Conservation (phyloP, 805 yeast genomes). For the Candida yuanshanica region DNA sequence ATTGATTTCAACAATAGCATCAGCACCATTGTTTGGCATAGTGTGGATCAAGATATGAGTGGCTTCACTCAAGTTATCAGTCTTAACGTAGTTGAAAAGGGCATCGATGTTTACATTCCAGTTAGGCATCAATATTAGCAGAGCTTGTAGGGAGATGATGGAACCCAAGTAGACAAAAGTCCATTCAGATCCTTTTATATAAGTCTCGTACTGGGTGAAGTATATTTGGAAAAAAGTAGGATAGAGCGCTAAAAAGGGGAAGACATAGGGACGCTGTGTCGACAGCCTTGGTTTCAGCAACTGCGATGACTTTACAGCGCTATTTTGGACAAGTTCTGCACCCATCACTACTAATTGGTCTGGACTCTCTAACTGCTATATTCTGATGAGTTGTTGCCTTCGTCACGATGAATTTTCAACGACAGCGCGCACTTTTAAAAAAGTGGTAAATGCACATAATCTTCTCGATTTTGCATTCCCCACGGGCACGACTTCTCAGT, state of each 20-base stretch:
- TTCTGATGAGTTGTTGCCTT: background rate
- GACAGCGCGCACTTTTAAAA: too few relatives aligned
- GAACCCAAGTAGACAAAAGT: slow-evolving; percentile 82
- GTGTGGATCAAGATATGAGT: slow-evolving; percentile 71
- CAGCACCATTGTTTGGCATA: slow-evolving; percentile 78
- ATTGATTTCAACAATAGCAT: slow-evolving; percentile 65
- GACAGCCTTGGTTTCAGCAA: slow-evolving; percentile 65
- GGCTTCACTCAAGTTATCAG: slow-evolving; percentile 53
- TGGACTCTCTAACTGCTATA: background rate
- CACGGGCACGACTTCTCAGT: too few relatives aligned
- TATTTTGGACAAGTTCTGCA: slow-evolving; percentile 55
- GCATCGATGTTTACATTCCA: slow-evolving; percentile 79
- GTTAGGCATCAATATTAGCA: slow-evolving; percentile 86
- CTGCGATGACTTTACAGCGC: slow-evolving; percentile 66
- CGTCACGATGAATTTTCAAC: background rate
- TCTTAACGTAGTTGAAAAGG: slow-evolving; percentile 59
- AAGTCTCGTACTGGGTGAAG: slow-evolving; percentile 62
- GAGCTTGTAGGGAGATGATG: slow-evolving; percentile 62
- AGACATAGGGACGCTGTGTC: slow-evolving; percentile 64
- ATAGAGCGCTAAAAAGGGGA: slow-evolving; percentile 76
- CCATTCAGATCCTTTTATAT: slow-evolving; percentile 91
- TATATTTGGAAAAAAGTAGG: slow-evolving; percentile 69
- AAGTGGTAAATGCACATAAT: too few relatives aligned
- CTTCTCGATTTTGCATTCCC: too few relatives aligned
- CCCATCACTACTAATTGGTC: slow-evolving; percentile 3